These are phyloP conservation scores for Pyrus communis DNA, from an alignment of 306 rosid species.

Conservation along the genomic window DNA sequence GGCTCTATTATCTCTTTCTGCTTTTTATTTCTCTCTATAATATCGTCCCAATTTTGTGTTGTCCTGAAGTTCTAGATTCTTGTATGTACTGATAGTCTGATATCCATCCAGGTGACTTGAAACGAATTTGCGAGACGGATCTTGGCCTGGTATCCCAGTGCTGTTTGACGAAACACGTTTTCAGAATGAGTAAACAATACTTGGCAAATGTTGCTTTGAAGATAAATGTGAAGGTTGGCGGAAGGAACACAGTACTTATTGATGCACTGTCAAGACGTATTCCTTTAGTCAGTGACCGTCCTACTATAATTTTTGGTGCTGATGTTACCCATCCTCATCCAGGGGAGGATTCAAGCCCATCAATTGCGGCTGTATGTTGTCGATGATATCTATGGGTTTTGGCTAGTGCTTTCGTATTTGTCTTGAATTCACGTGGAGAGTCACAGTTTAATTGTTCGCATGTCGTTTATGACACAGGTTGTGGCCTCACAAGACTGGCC, in stretches of 20 bases:
- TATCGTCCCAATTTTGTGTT: background rate
- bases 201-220: conserved; percentile 87
- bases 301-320: conserved; percentile 96
- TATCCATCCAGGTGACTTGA: conserved; percentile 66
- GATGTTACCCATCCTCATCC: conserved; percentile 99
- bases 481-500: conserved; percentile 99
- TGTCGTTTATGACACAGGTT: conserved; percentile 38
- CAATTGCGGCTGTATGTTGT: conserved; percentile 85
- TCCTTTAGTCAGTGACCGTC: conserved; percentile 85
- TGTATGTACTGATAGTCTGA: background rate
- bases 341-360: conserved; percentile 97
- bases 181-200: conserved; percentile 81
- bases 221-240: conserved; percentile 95
- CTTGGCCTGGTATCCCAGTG: conserved; percentile 95
- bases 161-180: conserved; percentile 81
- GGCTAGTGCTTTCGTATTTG: background rate
- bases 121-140: conserved; percentile 92
- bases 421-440: background rate
- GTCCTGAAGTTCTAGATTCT: background rate
- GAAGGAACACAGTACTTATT: conserved; percentile 89
- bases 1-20: background rate
- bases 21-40: background rate
- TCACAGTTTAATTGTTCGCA: background rate
- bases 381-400: background rate
- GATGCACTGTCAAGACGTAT: conserved; percentile 88